Conservation (phyloP, 495 filamentous ascomycete genomes). For the Lepidopterella palustris region DNA sequence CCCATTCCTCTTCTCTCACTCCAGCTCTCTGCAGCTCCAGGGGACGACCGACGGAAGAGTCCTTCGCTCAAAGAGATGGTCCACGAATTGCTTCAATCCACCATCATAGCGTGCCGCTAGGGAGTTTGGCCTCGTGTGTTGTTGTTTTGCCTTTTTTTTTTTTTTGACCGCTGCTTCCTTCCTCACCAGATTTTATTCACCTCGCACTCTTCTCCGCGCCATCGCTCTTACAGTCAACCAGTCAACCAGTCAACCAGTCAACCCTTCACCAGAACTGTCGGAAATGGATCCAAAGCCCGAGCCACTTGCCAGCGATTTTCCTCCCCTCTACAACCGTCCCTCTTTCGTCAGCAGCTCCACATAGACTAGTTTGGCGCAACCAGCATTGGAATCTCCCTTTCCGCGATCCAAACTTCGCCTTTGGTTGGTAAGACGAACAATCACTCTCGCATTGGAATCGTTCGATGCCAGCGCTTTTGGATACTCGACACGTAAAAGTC, state of each 20-base stretch:
- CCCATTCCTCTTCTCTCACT: neutral
- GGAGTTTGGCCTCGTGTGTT: slow-evolving; percentile 1
- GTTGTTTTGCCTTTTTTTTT: neutral
- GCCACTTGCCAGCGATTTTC: slow-evolving; percentile 22
- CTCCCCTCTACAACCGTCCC: slow-evolving; percentile 11
- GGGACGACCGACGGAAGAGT: neutral
- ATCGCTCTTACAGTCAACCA: neutral
- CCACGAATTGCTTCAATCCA: neutral
- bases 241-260: too few species aligned
- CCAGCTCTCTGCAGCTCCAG: neutral
- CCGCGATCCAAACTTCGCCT: neutral
- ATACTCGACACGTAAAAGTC: neutral
- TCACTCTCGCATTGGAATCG: neutral
- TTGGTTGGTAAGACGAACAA: neutral
- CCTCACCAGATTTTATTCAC: neutral
- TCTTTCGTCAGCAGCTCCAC: neutral
- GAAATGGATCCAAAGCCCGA: slow-evolving; percentile 28
- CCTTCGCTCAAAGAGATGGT: neutral
- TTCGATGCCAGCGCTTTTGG: neutral
- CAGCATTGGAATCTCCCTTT: neutral
- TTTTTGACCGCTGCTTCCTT: slow-evolving; percentile 10
- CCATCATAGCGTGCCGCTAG: neutral
- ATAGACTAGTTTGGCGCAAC: neutral
- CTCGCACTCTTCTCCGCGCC: neutral
- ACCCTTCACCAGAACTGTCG: neutral